Evolutionary conservation across 768 basidiomycete genomes (phyloP).

Genomic region (Clathrus columnatus): DNA sequence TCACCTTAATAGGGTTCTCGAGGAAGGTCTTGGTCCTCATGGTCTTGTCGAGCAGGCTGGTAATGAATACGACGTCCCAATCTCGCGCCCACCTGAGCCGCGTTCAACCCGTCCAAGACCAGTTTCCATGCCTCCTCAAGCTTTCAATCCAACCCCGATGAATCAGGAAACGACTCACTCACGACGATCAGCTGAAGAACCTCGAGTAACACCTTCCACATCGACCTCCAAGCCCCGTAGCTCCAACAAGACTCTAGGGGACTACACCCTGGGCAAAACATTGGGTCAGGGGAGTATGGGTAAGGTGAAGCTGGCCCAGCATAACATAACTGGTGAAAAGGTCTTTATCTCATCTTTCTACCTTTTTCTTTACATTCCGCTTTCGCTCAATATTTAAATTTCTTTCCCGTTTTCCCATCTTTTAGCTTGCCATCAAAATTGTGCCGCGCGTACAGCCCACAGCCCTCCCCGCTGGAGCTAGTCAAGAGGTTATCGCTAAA

Average conservation of each 20-base stretch:
- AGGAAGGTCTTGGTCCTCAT: slow-evolving; percentile 40
- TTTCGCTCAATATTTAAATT: not conserved
- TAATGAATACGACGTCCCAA: slow-evolving; percentile 60
- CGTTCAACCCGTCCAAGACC: slow-evolving; percentile 40
- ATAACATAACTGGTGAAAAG: slow-evolving; percentile 86
- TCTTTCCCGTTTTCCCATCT: slow-evolving; percentile 3
- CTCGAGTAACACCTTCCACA: slow-evolving; percentile 16
- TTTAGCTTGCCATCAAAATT: slow-evolving; percentile 95
- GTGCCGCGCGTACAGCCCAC: slow-evolving; percentile 76
- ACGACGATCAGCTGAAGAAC: slow-evolving; percentile 18
- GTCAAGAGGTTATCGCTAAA: slow-evolving; percentile 56
- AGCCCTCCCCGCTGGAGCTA: slow-evolving; percentile 40
- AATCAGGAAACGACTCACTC: slow-evolving; percentile 9
- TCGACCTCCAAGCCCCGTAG: slow-evolving; percentile 17
- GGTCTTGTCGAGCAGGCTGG: slow-evolving; percentile 44
- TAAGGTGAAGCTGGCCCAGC: slow-evolving; percentile 93
- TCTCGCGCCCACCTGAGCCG: slow-evolving; percentile 30
- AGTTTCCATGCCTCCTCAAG: slow-evolving; percentile 68
- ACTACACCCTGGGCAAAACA: slow-evolving; percentile 94
- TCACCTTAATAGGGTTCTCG: slow-evolving; percentile 41
- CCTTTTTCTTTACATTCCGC: not conserved
- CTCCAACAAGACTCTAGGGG: slow-evolving; percentile 64
- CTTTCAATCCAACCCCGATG: slow-evolving; percentile 26
- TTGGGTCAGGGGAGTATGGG: slow-evolving; percentile 98
- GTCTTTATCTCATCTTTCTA: slow-evolving; percentile 35